Base-by-base conservation (phyloP, 768 basidiomycete genomes). In the Tricholoma terreum region DNA sequence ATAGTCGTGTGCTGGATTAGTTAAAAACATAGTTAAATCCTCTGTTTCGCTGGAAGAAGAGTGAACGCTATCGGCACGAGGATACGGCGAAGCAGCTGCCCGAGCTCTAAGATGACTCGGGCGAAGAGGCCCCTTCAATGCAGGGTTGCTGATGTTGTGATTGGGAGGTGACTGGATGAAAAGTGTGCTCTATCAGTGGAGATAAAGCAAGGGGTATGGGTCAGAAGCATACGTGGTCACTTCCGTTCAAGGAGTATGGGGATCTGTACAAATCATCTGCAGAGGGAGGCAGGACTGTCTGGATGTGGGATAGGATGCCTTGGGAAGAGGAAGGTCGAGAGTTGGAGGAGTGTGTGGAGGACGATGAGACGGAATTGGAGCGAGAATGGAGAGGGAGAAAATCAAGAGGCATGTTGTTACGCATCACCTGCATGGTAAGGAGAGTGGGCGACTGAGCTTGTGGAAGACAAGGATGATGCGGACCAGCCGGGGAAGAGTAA, bases 31-130 rank as follows among this genome's bases (percentile, higher is more conserved):
- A 62, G 88, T 79, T 60, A 92, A 80, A 69, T 93, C 91, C 63
- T 94, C 92, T n/a, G 90, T 86, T 75, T 93, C 92, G 73, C 86
- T 88, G 54, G 89, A 91, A 42, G 90, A 92, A 10, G 90, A 92
- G 65, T 92, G 89, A 60, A 92, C 88, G 67, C 86, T 88, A 76
- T 92, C 89, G 11, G 87, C 90, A 60, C 91, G 85, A 54, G 90
- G 88, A 72, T 94, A 94, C 45, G 91, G 91, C 54, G 90, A 92
- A 27, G 90, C 86, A 43, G 86, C 86, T 42, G 82, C 86, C 62
- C 91, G 85, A 62, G 89, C 89, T 62, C 91, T 84, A 71, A 86
- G 85, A 73, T 92, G 90, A 58, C 82, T 80, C 27, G 84, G 84
- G 62, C 89, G 86, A 62, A 87, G 80, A 65, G 88, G 87, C 65